Base-by-base conservation (phyloP, 2,329 filamentous ascomycete genomes). In the Sclerotiophoma versabilis region DNA sequence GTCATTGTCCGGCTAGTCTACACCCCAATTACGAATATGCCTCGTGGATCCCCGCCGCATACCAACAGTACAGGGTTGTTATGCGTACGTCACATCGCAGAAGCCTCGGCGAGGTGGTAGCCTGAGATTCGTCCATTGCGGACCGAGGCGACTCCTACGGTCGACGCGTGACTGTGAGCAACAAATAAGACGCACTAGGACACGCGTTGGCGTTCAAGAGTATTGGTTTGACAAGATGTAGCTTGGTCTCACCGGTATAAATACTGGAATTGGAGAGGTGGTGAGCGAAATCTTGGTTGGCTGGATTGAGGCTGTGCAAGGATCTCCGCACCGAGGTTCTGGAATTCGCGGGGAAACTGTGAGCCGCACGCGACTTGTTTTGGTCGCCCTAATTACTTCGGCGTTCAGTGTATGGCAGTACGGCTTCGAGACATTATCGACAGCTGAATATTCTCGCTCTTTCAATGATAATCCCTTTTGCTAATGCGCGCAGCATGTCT, bases 291-390 rank as follows among this genome's bases (percentile, higher is more conserved):
- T 50, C 12, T 20, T 34, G 25, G 12, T 25, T 23, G 23, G 32
- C 20, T 20, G 37, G 32, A 27, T 43, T 27, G 50, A 43, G 48
- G 36, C 14, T 15, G 22, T 29, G 43, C 50, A 44, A 32, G 50
- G 44, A 54, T 49, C 45, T 39, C 44, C 51, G 39, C 51, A 45
- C 51, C 38, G 44, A 44, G 45, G 39, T 39, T 43, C 23, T 30
- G n/a, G 36, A 43, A 37, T 20, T 33, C 33, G 51, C 45, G 51
- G 51, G 51, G 51, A 39, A 54, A 29, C 33, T 7, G 6, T 23
- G 25, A 45, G 36, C 22, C 19, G 36, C 34, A 39, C 32, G 19
- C 32, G 39, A 29, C 22, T 27, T 29, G 15, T 14, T 22, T 25
- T n/a, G 25, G 41, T 29, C 11, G 20, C 22, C 32, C n/a, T n/a